These are phyloP conservation scores for Echium plantagineum DNA, from an alignment of 257 asterid genomes.

Conservation along the genomic window DNA sequence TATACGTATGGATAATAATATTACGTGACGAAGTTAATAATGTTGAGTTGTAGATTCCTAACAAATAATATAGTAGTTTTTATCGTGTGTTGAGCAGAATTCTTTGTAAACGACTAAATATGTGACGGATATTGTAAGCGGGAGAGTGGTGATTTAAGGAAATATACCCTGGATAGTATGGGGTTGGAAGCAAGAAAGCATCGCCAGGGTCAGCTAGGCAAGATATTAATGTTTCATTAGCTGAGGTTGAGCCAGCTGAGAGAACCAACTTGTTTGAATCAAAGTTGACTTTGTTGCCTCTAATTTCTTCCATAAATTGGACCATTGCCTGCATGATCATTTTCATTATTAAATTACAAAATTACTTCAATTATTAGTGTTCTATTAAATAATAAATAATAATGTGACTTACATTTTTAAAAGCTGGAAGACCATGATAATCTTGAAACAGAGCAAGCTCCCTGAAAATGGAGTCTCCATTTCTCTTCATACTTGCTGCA, in stretches of 20 bases:
- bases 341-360: background rate
- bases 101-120: no score
- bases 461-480: conserved; percentile 43
- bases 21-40: no score
- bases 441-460: conserved; percentile 72
- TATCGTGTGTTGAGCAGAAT: no score
- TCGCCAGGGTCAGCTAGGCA: conserved; percentile 72
- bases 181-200: conserved; percentile 61
- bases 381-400: background rate
- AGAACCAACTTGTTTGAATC: conserved; percentile 52
- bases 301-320: conserved; percentile 54
- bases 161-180: conserved; percentile 66
- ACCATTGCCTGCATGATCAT: conserved; percentile 41
- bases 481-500: conserved; percentile 36
- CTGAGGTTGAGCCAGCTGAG: conserved; percentile 78
- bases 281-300: conserved; percentile 56
- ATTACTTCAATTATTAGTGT: background rate
- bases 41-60: no score
- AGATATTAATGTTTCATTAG: conserved; percentile 59
- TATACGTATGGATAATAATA: no score
- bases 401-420: conserved; percentile 11
- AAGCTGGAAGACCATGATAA: conserved; percentile 36
- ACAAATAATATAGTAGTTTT: no score
- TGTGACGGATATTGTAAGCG: no score
- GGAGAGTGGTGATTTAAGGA: no score